phyloP scores from a whole-genome alignment of 2,329 filamentous ascomycete genomes.

The Thielaviopsis musarum region DNA sequence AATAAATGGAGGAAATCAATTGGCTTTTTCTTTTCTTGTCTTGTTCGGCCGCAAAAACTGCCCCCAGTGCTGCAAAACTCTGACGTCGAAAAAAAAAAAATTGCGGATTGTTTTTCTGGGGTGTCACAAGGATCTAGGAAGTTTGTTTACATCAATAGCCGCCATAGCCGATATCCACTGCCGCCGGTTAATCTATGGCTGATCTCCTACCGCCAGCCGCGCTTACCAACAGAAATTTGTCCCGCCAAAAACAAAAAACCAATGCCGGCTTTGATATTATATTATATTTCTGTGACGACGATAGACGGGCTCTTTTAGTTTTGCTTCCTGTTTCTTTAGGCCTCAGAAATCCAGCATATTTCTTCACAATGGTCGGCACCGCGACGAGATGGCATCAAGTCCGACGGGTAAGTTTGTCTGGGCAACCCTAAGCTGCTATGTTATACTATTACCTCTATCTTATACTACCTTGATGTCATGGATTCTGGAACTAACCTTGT shows the following conservation, averaged over 20 bases:
- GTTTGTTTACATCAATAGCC: background rate
- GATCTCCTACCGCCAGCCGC: background rate
- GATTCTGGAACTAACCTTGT: no score
- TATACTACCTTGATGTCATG: no score
- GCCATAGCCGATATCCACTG: background rate
- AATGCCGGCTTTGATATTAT: background rate
- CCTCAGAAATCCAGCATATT: background rate
- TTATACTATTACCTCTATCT: no score
- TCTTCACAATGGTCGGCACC: slow-evolving; percentile 27
- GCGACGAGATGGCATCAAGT: slow-evolving; percentile 48
- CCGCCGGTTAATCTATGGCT: background rate
- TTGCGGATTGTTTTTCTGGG: background rate
- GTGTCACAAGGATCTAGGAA: background rate
- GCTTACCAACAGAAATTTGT: slow-evolving; percentile 7
- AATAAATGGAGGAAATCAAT: background rate
- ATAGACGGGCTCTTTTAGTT: no score
- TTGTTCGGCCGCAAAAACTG: background rate
- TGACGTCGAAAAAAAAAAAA: background rate
- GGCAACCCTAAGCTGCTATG: background rate
- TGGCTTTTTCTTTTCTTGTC: background rate
- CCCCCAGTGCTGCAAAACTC: background rate
- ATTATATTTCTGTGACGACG: background rate
- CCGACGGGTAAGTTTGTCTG: slow-evolving; percentile 37
- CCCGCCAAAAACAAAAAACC: background rate
- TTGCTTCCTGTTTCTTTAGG: background rate